Conservation (phyloP, 1,284 basidiomycete species). For the Kwoniella shivajii region DNA sequence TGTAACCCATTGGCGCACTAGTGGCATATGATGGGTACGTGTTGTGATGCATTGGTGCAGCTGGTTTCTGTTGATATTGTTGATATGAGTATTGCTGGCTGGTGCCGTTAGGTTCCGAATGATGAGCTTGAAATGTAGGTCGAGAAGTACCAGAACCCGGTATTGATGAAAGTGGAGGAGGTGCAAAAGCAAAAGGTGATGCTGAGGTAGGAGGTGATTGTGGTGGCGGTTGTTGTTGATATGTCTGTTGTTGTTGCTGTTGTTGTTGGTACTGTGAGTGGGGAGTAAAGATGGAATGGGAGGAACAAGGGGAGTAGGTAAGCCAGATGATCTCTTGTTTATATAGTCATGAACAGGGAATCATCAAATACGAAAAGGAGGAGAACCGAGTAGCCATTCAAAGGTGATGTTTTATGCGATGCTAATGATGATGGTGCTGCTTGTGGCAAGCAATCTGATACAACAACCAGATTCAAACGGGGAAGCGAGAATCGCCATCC, state of each 20-base stretch:
- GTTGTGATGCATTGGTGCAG: constrained; percentile 14
- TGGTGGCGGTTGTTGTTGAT: constrained; percentile 18
- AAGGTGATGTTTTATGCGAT: not conserved
- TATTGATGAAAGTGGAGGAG: constrained; percentile 40
- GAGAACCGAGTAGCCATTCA: too few relatives aligned
- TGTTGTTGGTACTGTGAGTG: constrained; percentile 2
- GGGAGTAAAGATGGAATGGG: not conserved
- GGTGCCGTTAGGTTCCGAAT: constrained; percentile 33
- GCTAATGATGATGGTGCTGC: not conserved
- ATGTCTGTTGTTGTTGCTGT: constrained; percentile 18
- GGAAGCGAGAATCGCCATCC: not conserved
- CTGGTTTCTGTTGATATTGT: constrained; percentile 1
- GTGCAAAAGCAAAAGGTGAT: constrained; percentile 49
- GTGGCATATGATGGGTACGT: constrained; percentile 29
- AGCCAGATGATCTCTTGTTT: not conserved
- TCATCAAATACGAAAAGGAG: too few relatives aligned
- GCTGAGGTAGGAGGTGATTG: constrained; percentile 38
- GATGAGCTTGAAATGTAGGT: constrained; percentile 31
- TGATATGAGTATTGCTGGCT: constrained; percentile 28
- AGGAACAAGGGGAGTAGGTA: not conserved
- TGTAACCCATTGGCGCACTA: constrained; percentile 42
- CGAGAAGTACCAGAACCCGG: constrained; percentile 28
- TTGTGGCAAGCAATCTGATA: not conserved
- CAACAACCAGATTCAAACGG: not conserved
- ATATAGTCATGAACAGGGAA: not conserved